Base-by-base conservation (phyloP, 768 basidiomycete species). In the Lactarius pseudohatsudake region DNA sequence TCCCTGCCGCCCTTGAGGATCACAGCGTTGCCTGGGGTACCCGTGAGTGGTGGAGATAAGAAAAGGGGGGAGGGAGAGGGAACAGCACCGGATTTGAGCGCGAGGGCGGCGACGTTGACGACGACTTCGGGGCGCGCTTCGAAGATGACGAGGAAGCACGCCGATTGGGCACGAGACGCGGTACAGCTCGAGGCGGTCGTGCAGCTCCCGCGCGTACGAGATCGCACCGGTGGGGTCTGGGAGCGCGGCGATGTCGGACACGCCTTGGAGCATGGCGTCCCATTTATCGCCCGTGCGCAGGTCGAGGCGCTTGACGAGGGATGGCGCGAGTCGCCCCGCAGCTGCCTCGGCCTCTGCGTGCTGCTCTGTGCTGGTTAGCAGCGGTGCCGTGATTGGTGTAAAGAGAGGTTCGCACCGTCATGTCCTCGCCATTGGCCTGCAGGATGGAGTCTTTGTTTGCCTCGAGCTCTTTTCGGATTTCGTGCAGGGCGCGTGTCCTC, bases 1-100 rank as follows among this genome's bases (percentile, higher is more conserved):
- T 99, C 97, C 75, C 96, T 98, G 7, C 97, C 97, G 11, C 97
- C 96, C 77, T 99, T 98, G 36, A 98, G 79, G 65, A 99, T 98
- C 10, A 96, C 96, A 26, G 95, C 90, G 75, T 99, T 99, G 2
- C 96, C 96, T 97, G 70, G 15, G 15, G 32, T 32, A 6, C 32
- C 9, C 32, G 32, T 53, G 38, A 40, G 55, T n/a, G 22, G 4
- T 50, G 47, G 10, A 22, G 40, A 41, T 13, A 40, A 10, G 11
- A 20, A 47, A 47, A 2, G 2, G 2, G 11, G 9, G 10, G 4
- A 0, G 11, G 2, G 28, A 2, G 15, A 7, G 38, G 26, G 3
- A 57, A 26, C 67, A 3, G 34, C 34, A 93, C 96, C 96, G 36
- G 95, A 97, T 77, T 98, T 99, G 74, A 99, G 92, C 1, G 97